Evolutionary conservation across 2,329 filamentous ascomycete genomes (phyloP), one percentile per base, ranked within the genome.

Genomic region (Teratosphaeriaceae sp.): DNA sequence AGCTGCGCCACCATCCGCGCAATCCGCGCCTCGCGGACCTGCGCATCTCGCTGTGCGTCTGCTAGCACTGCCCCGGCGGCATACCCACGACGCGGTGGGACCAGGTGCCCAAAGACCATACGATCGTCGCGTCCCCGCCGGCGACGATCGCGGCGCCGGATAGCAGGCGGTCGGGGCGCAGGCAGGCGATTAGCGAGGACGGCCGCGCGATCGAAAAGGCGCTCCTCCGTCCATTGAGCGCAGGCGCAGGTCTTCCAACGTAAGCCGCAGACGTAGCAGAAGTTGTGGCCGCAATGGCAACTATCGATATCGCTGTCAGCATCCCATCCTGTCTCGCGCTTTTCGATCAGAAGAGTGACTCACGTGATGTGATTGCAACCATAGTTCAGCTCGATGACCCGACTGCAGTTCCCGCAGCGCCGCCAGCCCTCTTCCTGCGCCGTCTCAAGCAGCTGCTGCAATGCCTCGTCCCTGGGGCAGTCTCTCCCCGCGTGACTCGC

Each of bases 241-340:
- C 53, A 55, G 6, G 11, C 11, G 29, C 53, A 55, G n/a, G 42
- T 44, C 40, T 45, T 52, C 53, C 54, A 57, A 5, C 11, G 2
- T 4, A 26, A 21, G 13, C 50, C 52, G 30, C 54, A 57, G 19
- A 49, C 33, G 27, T 57, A 57, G 44, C 51, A 57, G 44, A 56
- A 56, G 7, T 56, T n/a, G 8, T 42, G 36, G 7, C 40, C 39
- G 27, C 50, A 56, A 3, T 11, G 42, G 37, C 54, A 55, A 5
- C 54, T 55, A 34, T 8, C 19, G 11, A 31, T 8, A 6, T 9
- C 5, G 5, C 29, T 11, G 13, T 29, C 22, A 36, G 23, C 26
- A 26, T 18, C 16, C 8, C 2, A 7, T 22, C 13, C n/a, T n/a
- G 30, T 9, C 11, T 2, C 19, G 3, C 15, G 16, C 4, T 9